Evolutionary conservation across 2,329 filamentous ascomycete genomes (phyloP).

Genomic region (Rutstroemia sydowiana): DNA sequence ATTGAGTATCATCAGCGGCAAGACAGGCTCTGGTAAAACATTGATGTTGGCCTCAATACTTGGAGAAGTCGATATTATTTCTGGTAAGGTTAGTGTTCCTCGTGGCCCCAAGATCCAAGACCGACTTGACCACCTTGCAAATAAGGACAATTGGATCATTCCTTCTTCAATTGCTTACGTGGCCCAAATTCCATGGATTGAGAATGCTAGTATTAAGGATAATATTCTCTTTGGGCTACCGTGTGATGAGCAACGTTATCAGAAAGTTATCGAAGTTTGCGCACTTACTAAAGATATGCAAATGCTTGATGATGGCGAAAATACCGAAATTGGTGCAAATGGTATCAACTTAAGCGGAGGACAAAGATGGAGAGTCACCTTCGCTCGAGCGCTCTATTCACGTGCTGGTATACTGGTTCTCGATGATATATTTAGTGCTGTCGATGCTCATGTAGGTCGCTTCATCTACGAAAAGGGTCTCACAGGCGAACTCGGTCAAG

Average conservation of each 20-base stretch:
- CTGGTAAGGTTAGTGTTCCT: constrained; percentile 52
- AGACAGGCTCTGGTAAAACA: constrained; percentile 73
- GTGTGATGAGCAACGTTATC: constrained; percentile 60
- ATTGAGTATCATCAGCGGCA: constrained; percentile 67
- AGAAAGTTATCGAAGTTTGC: constrained; percentile 63
- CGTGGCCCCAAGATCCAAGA: constrained; percentile 42
- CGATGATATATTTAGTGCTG: constrained; percentile 76
- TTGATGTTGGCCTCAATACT: constrained; percentile 66
- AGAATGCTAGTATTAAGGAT: constrained; percentile 70
- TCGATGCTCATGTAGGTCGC: constrained; percentile 74
- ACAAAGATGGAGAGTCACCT: constrained; percentile 74
- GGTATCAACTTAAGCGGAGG: constrained; percentile 80
- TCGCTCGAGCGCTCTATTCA: constrained; percentile 75
- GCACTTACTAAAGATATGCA: constrained; percentile 69
- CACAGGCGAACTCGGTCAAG: constrained; percentile 59
- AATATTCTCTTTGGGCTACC: constrained; percentile 76
- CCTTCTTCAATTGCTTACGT: constrained; percentile 66
- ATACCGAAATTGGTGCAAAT: constrained; percentile 76
- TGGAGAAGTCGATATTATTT: constrained; percentile 64
- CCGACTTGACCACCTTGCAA: constrained; percentile 56
- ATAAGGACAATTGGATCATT: constrained; percentile 57
- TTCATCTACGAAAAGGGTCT: constrained; percentile 73
- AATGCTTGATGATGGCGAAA: constrained; percentile 68
- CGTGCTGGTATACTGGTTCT: constrained; percentile 68
- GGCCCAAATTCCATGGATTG: constrained; percentile 74